Percentiles rank a stretch among this genome's conserved stretches.
Evolutionary conservation across 345 rosid genomes (phyloP).

Genomic region (Eucalyptus viminalis): DNA sequence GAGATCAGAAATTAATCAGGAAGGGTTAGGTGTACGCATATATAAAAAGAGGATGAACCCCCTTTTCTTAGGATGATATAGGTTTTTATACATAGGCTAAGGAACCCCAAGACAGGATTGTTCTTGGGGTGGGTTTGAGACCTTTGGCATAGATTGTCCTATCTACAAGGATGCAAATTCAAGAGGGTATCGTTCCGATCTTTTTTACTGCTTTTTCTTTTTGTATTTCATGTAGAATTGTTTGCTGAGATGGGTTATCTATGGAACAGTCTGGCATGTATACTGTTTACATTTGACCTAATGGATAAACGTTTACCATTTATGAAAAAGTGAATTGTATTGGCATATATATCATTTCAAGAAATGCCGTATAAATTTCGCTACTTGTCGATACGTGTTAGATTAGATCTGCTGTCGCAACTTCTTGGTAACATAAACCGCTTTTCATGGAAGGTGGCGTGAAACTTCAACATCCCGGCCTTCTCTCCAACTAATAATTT

Average conservation of each 20-base stretch:
- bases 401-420: neutral
- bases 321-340: neutral
- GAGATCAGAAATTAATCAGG: neutral
- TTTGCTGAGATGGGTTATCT: neutral
- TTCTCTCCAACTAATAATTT: neutral
- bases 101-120: neutral
- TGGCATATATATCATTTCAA: neutral
- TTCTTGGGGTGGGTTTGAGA: neutral
- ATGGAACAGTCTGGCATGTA: neutral
- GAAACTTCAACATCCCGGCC: neutral
- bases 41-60: neutral
- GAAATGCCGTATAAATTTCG: neutral
- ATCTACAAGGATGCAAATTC: neutral
- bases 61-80: neutral
- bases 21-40: neutral
- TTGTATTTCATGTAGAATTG: neutral
- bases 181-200: neutral
- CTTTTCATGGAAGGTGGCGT: neutral
- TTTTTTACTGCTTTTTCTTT: neutral
- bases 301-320: neutral
- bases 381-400: neutral
- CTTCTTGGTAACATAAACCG: neutral
- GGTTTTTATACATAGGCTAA: neutral
- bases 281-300: neutral
- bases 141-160: neutral